phyloP scores from a whole-genome alignment of 768 basidiomycete species.

The Trametes punicea region DNA sequence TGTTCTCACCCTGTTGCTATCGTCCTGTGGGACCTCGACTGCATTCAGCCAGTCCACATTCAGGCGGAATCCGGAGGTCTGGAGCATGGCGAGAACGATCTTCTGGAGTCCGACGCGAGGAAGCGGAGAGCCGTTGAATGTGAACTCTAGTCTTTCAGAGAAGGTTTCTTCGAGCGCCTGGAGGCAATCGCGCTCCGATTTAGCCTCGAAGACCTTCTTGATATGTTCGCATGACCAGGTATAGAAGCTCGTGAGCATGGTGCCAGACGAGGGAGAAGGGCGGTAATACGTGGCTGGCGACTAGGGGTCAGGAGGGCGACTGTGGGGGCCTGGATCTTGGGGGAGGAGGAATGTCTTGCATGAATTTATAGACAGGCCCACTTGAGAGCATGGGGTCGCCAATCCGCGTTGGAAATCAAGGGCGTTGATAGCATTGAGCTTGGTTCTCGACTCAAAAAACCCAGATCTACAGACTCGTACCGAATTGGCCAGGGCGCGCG shows the following conservation, averaged over 20 bases:
- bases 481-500: conserved; percentile 4
- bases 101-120: conserved; percentile 38
- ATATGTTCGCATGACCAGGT: conserved; percentile 52
- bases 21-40: conserved; percentile 42
- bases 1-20: conserved; percentile 40
- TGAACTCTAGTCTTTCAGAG: conserved; percentile 37
- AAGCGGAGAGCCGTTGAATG: conserved; percentile 43
- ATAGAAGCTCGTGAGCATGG: conserved; percentile 39
- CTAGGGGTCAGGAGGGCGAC: background rate
- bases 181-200: conserved; percentile 39
- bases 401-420: conserved; percentile 1
- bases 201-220: conserved; percentile 47
- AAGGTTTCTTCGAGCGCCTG: conserved; percentile 47
- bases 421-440: conserved; percentile 3
- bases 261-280: background rate
- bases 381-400: background rate
- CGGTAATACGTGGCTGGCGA: background rate
- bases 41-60: conserved; percentile 48
- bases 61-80: conserved; percentile 37
- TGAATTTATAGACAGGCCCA: conserved; percentile 9
- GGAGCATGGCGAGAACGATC: conserved; percentile 43
- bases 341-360: background rate
- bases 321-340: background rate
- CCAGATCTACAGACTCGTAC: conserved; percentile 9
- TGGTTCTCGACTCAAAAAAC: conserved; percentile 5